A percentile compares a stretch with the other conserved stretches of the same genome.
Evolutionary conservation across 2,329 filamentous ascomycete genomes (phyloP).

Genomic region (Penicillium capsulatum): DNA sequence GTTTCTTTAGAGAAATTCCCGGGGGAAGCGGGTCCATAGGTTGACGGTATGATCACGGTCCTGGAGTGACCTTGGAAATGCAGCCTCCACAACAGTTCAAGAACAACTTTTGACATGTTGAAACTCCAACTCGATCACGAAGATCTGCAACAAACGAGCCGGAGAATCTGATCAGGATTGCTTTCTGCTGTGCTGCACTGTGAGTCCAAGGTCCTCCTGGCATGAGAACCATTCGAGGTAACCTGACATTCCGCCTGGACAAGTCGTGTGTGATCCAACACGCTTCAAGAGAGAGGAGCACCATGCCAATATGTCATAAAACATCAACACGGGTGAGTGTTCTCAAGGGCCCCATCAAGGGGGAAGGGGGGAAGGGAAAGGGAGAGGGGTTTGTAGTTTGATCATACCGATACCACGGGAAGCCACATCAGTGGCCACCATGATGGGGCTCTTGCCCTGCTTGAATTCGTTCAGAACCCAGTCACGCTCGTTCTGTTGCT

Average conservation of each 20-base stretch:
- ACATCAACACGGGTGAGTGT: slow-evolving; percentile 48
- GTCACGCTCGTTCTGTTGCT: slow-evolving; percentile 98
- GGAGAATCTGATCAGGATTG: slow-evolving; percentile 57
- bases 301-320: slow-evolving; percentile 59
- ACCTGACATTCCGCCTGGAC: slow-evolving; percentile 77
- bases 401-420: slow-evolving; percentile 99
- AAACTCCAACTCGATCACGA: slow-evolving; percentile 74
- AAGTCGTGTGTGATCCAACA: slow-evolving; percentile 85
- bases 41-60: slow-evolving; percentile 57
- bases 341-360: slow-evolving; percentile 32
- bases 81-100: slow-evolving; percentile 62
- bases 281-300: slow-evolving; percentile 91
- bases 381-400: slow-evolving; percentile 52
- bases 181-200: slow-evolving; percentile 67
- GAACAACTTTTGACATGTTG: slow-evolving; percentile 38
- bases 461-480: slow-evolving; percentile 99
- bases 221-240: slow-evolving; percentile 68
- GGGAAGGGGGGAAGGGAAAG: slow-evolving; percentile 28
- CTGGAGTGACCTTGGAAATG: slow-evolving; percentile 65
- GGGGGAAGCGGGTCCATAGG: slow-evolving; percentile 48
- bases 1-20: slow-evolving; percentile 42
- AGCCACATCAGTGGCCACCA: slow-evolving; percentile 99
- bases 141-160: slow-evolving; percentile 58
- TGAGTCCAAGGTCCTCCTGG: slow-evolving; percentile 84
- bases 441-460: slow-evolving; percentile 98